phyloP scores from a whole-genome alignment of 2,329 filamentous ascomycete species.

The Colletotrichum paranaense region DNA sequence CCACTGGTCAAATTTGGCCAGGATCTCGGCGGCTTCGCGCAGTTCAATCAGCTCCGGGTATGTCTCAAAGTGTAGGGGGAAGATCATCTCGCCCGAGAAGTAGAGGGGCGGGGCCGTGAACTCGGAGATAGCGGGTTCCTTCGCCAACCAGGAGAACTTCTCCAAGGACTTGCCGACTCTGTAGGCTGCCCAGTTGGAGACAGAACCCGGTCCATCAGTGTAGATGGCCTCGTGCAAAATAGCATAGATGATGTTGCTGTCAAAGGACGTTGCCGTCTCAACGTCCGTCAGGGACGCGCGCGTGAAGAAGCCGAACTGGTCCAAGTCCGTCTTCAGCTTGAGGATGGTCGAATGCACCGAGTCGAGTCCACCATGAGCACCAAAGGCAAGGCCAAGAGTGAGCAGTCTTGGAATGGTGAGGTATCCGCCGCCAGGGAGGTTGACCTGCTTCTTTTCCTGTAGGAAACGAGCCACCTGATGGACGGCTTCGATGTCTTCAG shows the following conservation, averaged over 20 bases:
- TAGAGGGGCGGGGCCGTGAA: conserved; percentile 66
- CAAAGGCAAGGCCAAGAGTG: conserved; percentile 82
- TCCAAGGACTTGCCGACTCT: conserved; percentile 65
- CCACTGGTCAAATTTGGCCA: conserved; percentile 79
- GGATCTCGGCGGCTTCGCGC: conserved; percentile 73
- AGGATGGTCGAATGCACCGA: conserved; percentile 79
- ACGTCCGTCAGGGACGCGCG: conserved; percentile 75
- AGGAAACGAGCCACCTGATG: conserved; percentile 75
- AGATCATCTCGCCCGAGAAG: conserved; percentile 96
- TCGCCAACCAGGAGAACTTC: conserved; percentile 63
- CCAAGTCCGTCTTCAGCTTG: conserved; percentile 77
- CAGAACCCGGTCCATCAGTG: conserved; percentile 72
- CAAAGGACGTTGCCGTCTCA: conserved; percentile 76
- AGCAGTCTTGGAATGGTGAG: conserved; percentile 81
- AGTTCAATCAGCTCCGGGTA: conserved; percentile 81
- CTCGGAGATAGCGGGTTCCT: conserved; percentile 40
- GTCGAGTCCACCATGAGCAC: conserved; percentile 82
- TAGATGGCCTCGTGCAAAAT: conserved; percentile 91
- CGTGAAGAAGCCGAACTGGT: conserved; percentile 80
- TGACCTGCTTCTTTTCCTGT: conserved; percentile 61
- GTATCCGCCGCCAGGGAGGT: conserved; percentile 77
- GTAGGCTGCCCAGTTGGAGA: conserved; percentile 81
- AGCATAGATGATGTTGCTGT: conserved; percentile 84
- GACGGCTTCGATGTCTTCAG: conserved; percentile 79
- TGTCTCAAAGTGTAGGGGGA: conserved; percentile 84